phyloP scores from a whole-genome alignment of 306 rosid species.

The Argentina anserina region DNA sequence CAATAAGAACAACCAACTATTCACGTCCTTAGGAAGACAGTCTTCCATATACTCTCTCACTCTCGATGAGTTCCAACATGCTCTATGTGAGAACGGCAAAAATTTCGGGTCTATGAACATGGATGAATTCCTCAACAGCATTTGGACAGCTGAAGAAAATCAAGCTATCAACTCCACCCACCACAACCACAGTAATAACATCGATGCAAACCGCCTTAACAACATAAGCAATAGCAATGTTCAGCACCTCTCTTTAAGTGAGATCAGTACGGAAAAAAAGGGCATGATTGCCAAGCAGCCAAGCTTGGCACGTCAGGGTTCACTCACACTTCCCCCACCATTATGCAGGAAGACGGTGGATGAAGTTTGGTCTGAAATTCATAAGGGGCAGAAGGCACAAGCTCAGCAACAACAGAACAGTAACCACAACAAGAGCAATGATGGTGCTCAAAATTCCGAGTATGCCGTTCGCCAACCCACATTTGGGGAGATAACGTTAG shows the following conservation, averaged over 20 bases:
- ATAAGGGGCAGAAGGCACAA: conserved; percentile 32
- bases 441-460: conserved; percentile 39
- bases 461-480: conserved; percentile 67
- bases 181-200: not conserved
- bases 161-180: conserved; percentile 34
- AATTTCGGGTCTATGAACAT: conserved; percentile 93
- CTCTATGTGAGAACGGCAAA: conserved; percentile 67
- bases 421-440: not conserved
- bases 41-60: conserved; percentile 85
- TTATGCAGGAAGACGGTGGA: conserved; percentile 83
- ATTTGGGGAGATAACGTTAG: conserved; percentile 90
- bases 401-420: conserved; percentile 23
- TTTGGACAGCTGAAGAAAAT: conserved; percentile 88
- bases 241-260: conserved; percentile 12
- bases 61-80: conserved; percentile 78
- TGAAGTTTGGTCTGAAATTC: conserved; percentile 91
- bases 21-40: conserved; percentile 60
- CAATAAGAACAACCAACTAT: conserved; percentile 22
- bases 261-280: conserved; percentile 20
- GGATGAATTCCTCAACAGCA: conserved; percentile 88
- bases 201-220: not conserved
- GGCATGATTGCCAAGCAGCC: conserved; percentile 41
- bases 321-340: conserved; percentile 70
- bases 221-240: not conserved
- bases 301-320: conserved; percentile 64